Conservation (phyloP, 345 rosid species). For the Rhodomyrtus tomentosa region DNA sequence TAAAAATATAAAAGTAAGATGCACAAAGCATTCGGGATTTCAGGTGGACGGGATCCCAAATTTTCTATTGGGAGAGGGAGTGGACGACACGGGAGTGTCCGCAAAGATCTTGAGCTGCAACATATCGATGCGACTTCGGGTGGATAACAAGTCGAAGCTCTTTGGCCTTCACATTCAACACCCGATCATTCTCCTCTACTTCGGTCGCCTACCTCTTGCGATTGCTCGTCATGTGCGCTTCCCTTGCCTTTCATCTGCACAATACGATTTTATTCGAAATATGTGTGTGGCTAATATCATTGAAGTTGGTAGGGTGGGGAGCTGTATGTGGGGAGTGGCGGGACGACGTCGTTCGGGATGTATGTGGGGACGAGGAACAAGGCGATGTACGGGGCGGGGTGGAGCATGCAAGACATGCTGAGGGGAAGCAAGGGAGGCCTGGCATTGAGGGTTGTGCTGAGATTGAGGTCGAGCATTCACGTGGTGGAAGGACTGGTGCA, state of each 20-base stretch:
- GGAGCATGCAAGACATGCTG: constrained; percentile 67
- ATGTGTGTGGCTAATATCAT: background rate
- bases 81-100: constrained; percentile 54
- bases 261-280: background rate
- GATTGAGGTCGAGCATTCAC: constrained; percentile 27
- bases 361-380: constrained; percentile 46
- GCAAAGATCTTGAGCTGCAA: constrained; percentile 72
- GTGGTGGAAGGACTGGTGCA: constrained; percentile 52
- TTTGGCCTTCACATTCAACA: constrained; percentile 69
- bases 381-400: constrained; percentile 84
- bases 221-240: constrained; percentile 27
- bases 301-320: constrained; percentile 27
- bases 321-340: constrained; percentile 34
- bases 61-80: constrained; percentile 68
- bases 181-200: constrained; percentile 41
- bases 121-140: constrained; percentile 32
- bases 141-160: constrained; percentile 72
- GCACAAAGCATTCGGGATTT: background rate
- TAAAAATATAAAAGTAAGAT: background rate
- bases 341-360: constrained; percentile 25
- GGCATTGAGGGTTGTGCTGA: constrained; percentile 37
- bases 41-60: constrained; percentile 43
- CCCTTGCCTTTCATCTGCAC: background rate
- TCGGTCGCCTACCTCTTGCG: constrained; percentile 55
- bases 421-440: constrained; percentile 46